These are phyloP conservation scores for Mycosarcoma maydis DNA, from an alignment of 1,284 basidiomycete species.

Conservation along the genomic window DNA sequence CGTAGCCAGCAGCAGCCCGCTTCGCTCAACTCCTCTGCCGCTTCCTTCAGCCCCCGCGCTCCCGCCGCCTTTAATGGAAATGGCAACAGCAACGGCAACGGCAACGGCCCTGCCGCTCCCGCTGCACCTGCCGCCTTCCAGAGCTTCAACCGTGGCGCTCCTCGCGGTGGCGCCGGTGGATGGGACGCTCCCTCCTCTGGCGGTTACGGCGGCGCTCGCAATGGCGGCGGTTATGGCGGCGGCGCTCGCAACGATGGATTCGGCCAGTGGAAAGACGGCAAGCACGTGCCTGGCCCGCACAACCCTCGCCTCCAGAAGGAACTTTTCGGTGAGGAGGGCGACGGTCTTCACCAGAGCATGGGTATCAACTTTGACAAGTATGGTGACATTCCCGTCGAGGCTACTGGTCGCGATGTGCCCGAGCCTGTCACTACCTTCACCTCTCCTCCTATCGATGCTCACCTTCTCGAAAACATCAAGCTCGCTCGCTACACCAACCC, in stretches of 20 bases:
- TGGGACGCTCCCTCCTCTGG: slow-evolving; percentile 45
- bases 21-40: slow-evolving; percentile 62
- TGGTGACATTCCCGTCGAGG: slow-evolving; percentile 99
- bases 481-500: slow-evolving; percentile 92
- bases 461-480: slow-evolving; percentile 93
- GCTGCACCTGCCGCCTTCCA: slow-evolving; percentile 54
- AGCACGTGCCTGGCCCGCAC: slow-evolving; percentile 81
- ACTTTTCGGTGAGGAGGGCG: slow-evolving; percentile 88
- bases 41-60: slow-evolving; percentile 44
- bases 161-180: slow-evolving; percentile 50
- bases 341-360: slow-evolving; percentile 79
- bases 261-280: slow-evolving; percentile 89
- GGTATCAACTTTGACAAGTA: slow-evolving; percentile 99
- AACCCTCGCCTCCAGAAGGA: slow-evolving; percentile 93
- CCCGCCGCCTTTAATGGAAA: slow-evolving; percentile 51
- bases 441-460: slow-evolving; percentile 87
- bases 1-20: slow-evolving; percentile 70
- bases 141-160: slow-evolving; percentile 51
- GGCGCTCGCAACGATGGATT: slow-evolving; percentile 67
- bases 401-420: slow-evolving; percentile 92
- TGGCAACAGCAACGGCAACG: slow-evolving; percentile 37
- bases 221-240: slow-evolving; percentile 45
- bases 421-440: slow-evolving; percentile 90
- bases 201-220: slow-evolving; percentile 48
- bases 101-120: slow-evolving; percentile 26